Conservation (phyloP, 2,329 filamentous ascomycete species). For the Penicillium paneum region DNA sequence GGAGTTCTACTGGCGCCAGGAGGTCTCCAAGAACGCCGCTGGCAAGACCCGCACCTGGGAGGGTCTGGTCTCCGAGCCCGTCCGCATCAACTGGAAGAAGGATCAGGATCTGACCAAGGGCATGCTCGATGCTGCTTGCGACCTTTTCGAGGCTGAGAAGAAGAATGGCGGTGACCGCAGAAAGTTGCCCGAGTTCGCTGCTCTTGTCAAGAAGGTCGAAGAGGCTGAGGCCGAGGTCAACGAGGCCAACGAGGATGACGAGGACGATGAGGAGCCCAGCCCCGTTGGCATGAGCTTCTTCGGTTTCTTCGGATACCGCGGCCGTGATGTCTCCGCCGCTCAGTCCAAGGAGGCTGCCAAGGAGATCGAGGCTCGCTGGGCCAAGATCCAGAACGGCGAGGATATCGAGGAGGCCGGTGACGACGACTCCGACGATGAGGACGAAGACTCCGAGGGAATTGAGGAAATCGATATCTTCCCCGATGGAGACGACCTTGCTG, state of each 20-base stretch:
- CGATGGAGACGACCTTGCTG: conserved; percentile 78
- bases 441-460: conserved; percentile 62
- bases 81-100: conserved; percentile 83
- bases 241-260: conserved; percentile 33
- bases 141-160: conserved; percentile 64
- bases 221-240: conserved; percentile 19
- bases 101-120: conserved; percentile 81
- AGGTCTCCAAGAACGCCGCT: conserved; percentile 42
- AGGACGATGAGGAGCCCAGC: conserved; percentile 40
- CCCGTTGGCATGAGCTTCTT: conserved; percentile 77
- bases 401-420: conserved; percentile 45
- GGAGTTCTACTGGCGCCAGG: conserved; percentile 81
- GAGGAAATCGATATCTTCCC: conserved; percentile 80
- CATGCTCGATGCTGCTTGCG: conserved; percentile 68
- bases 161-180: conserved; percentile 49
- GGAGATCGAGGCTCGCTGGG: conserved; percentile 59
- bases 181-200: conserved; percentile 51
- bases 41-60: conserved; percentile 59
- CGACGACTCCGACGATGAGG: conserved; percentile 47
- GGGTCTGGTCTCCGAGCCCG: conserved; percentile 82
- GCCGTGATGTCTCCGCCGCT: conserved; percentile 65
- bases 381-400: conserved; percentile 50
- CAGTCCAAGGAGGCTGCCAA: conserved; percentile 64
- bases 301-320: conserved; percentile 79
- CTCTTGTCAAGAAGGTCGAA: conserved; percentile 51